Evolutionary conservation across 345 rosid genomes (phyloP), one percentile per base, ranked within the genome.

Genomic region (Linum trigynum): DNA sequence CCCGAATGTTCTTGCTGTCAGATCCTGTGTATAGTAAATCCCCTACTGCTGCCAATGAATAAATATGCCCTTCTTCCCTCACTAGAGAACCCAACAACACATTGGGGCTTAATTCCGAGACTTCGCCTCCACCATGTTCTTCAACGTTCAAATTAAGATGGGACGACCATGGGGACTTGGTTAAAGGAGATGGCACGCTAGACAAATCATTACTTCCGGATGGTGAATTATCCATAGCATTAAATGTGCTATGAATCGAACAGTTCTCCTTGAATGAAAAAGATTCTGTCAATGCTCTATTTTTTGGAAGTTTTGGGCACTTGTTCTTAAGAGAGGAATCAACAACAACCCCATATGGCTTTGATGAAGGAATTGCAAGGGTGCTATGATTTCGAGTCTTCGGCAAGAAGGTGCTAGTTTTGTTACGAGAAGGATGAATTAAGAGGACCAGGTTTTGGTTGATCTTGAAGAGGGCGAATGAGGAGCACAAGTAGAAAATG

Each of bases 1-100:
- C 61, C 32, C 61, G 36, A 10, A 57, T 57, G 35, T 57, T 57
- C 61, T 57, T 57, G 38, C 61, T 57, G 37, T 57, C 61, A 3
- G 61, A 57, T 2, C 61, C 61, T 5, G 61, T 17, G 61, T 57
- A 57, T 7, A 57, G 38, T 12, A 57, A 23, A 12, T 37, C 61
- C 6, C 38, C 38, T 35, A 37, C 3, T 11, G 23, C 61, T 4
- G 61, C 61, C 7, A 57, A 7, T 3, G 61, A 57, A 37, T 57
- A 57, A 35, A 57, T 37, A 37, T 57, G 61, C 1, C 61, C 61
- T 23, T 57, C 17, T 35, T 56, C 32, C 32, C 32, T 23, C 32
- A 23, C 32, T 23, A 23, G 32, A 23, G 32, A 23, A 23, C 32
- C 32, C 32, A 23, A 23, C 32, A 23, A 23, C 32, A 23, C 32